Percentiles rank a stretch among this genome's conserved stretches.
phyloP scores from a whole-genome alignment of 306 rosid species.

The Glycine soja region DNA sequence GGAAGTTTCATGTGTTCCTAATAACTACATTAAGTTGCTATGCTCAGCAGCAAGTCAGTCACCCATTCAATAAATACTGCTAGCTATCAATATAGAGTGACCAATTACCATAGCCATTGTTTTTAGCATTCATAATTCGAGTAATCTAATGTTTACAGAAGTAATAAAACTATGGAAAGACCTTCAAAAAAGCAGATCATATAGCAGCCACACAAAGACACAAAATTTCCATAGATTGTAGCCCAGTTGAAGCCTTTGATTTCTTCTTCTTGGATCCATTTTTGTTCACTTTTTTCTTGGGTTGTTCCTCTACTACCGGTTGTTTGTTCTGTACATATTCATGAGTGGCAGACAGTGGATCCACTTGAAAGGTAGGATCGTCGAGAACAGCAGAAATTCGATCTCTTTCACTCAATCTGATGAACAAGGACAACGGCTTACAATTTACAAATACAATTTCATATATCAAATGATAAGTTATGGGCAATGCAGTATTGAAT shows the following conservation, averaged over 20 bases:
- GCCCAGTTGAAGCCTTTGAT: constrained; percentile 53
- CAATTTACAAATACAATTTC: constrained; percentile 2
- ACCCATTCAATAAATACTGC: neutral
- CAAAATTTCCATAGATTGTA: constrained; percentile 69
- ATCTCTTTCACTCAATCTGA: constrained; percentile 76
- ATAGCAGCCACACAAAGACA: neutral
- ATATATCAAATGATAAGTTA: constrained; percentile 26
- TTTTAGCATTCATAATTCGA: constrained; percentile 33
- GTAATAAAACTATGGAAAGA: constrained; percentile 6
- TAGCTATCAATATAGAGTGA: constrained; percentile 5
- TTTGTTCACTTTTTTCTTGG: constrained; percentile 63
- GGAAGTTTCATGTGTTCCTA: neutral
- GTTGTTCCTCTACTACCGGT: constrained; percentile 64
- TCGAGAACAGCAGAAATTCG: constrained; percentile 62
- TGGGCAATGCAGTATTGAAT: constrained; percentile 35
- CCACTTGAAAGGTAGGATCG: constrained; percentile 60
- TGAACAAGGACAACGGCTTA: constrained; percentile 35
- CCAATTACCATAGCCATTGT: neutral
- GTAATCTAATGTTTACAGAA: neutral
- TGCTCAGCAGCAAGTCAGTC: neutral
- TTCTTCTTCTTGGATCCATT: constrained; percentile 76
- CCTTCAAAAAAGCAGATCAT: constrained; percentile 17
- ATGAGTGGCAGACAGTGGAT: constrained; percentile 68
- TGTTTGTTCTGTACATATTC: constrained; percentile 70
- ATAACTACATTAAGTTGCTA: neutral